Percentiles rank a stretch among this genome's conserved stretches.
Conservation (phyloP, 305 asterid species). For the Fraxinus greggii region DNA sequence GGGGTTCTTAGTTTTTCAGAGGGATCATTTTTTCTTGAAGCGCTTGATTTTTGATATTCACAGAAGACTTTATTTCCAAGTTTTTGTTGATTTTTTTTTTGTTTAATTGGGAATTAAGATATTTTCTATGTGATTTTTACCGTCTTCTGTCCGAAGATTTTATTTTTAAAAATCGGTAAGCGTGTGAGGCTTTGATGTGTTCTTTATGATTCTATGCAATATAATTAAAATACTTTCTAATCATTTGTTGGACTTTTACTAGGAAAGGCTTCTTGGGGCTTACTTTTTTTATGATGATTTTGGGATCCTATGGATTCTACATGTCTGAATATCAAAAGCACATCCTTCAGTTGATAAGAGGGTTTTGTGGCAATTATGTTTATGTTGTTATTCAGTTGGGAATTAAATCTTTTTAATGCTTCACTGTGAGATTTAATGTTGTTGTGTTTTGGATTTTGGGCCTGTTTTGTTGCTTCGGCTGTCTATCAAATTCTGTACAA, state of each 20-base stretch:
- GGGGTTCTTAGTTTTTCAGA: conserved; percentile 22
- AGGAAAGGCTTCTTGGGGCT: not conserved
- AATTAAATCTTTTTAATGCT: not conserved
- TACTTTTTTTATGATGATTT: not conserved
- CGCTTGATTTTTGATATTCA: not conserved
- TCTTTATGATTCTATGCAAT: not conserved
- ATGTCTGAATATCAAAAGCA: not conserved
- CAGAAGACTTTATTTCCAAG: not conserved
- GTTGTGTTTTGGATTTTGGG: not conserved
- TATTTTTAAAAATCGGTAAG: not conserved
- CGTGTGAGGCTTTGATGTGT: not conserved
- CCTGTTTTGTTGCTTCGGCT: not conserved
- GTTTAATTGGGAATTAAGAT: not conserved
- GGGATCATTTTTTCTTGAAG: not conserved
- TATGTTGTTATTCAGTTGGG: not conserved
- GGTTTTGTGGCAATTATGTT: not conserved
- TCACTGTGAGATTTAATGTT: not conserved
- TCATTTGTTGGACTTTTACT: not conserved
- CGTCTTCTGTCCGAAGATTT: not conserved
- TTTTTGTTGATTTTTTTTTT: not conserved
- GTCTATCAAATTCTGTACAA: not conserved
- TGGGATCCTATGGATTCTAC: not conserved
- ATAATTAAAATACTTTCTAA: not conserved
- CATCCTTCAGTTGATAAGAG: not conserved
- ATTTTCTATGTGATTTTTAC: not conserved